Base-by-base conservation (phyloP, 1,284 basidiomycete genomes). In the Apiotrichum mycotoxinovorans region DNA sequence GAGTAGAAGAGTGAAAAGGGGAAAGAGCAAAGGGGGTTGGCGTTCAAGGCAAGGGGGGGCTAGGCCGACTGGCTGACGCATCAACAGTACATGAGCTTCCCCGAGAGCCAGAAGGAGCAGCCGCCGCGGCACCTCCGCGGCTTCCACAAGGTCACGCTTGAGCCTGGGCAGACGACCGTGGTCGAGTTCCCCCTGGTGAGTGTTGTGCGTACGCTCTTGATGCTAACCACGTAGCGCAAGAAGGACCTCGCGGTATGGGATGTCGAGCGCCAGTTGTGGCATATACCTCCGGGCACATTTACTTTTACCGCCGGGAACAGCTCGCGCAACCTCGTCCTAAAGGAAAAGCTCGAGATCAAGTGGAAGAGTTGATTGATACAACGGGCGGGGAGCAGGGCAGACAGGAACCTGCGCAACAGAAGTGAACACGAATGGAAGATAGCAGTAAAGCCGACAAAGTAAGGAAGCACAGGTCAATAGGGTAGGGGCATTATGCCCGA, bases 171-270 rank as follows among this genome's bases (percentile, higher is more conserved):
- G 52, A 67, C 44, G 1, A 41, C 44, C 34, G 73, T 63, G 0
- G 70, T 77, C 22, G 61, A 71, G 10, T 72, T 79, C 60, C 66
- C 68, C 9, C 57, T 79, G 10, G 73, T 78, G 37, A 64, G 73
- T 65, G n/a, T n/a, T n/a, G n/a, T n/a, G n/a, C n/a, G n/a, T n/a
- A n/a, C n/a, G n/a, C n/a, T n/a, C n/a, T n/a, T n/a, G n/a, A n/a
- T 40, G 18, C 41, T 48, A 35, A 7, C 25, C 46, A 17, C 23
- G n/a, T 49, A 75, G 74, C 66, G 75, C 27, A 74, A 75, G 61
- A 79, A 79, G 66, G 79, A 79, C 57, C 49, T 80, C 33, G 65
- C 77, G 8, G 68, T 78, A 12, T 80, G 78, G 78, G 72, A 75
- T 55, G 74, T 76, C 10, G 59, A 61, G 9, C 30, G 58, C 46